Percentiles rank a stretch among this genome's conserved stretches.
Evolutionary conservation across 1,284 basidiomycete species (phyloP).

Genomic region (Gomphus sp.): DNA sequence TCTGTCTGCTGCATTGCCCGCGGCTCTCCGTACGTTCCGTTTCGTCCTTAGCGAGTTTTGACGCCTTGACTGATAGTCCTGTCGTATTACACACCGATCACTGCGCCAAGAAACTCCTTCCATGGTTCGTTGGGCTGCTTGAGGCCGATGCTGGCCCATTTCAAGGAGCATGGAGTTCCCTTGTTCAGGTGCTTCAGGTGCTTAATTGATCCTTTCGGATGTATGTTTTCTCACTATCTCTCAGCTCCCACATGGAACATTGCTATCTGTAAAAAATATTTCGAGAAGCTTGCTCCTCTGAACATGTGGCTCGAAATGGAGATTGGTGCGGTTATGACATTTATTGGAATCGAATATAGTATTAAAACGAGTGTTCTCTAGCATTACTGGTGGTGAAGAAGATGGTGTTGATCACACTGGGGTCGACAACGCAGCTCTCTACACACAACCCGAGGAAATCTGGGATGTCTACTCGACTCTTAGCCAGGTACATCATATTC

Average conservation of each 20-base stretch:
- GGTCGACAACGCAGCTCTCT: constrained; percentile 90
- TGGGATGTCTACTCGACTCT: constrained; percentile 88
- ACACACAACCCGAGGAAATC: constrained; percentile 97
- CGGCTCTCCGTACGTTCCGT: not conserved
- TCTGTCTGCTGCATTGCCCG: not conserved
- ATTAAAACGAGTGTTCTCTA: not conserved
- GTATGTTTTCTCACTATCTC: constrained; percentile 98
- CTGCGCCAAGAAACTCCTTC: constrained; percentile 97
- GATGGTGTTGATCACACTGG: constrained; percentile 96
- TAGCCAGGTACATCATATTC: constrained; percentile 55
- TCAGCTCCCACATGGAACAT: constrained; percentile 99
- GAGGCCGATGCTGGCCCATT: constrained; percentile 93
- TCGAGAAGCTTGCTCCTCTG: constrained; percentile 89
- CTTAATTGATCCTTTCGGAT: constrained; percentile 79
- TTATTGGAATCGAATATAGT: not conserved
- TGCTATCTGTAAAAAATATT: constrained; percentile 88
- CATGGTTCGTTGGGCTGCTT: constrained; percentile 99
- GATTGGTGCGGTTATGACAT: constrained; percentile 43
- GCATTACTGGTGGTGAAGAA: constrained; percentile 99
- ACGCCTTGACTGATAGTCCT: constrained; percentile 45
- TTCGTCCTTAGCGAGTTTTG: not conserved
- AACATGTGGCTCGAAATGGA: constrained; percentile 99
- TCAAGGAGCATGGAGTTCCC: constrained; percentile 81
- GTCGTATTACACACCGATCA: constrained; percentile 99
- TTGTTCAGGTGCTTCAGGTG: constrained; percentile 38